Evolutionary conservation across 371 early-diverging fungal genomes (phyloP).

Genomic region (Saksenaea vasiformis): DNA sequence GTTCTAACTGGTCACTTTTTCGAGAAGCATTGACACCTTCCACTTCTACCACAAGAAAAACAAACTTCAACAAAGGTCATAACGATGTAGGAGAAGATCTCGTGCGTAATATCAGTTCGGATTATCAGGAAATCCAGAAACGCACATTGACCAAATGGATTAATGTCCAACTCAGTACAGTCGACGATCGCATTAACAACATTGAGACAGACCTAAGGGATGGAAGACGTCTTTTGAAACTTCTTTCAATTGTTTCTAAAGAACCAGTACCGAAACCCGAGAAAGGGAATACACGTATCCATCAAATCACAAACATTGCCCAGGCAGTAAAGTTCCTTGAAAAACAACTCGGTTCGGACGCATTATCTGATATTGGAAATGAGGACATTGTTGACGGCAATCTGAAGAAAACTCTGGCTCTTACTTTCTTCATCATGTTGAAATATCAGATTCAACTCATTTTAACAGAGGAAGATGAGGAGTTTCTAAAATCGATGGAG

Average conservation of each 20-base stretch:
- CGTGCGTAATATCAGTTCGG: conserved; percentile 43
- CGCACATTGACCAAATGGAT: conserved; percentile 85
- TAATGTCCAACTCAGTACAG: conserved; percentile 67
- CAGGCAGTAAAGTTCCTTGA: conserved; percentile 72
- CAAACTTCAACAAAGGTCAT: conserved; percentile 3
- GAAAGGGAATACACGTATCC: conserved; percentile 70
- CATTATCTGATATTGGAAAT: conserved; percentile 75
- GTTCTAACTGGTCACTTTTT: conserved; percentile 23
- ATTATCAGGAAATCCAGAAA: conserved; percentile 68
- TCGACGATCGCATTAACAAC: conserved; percentile 37
- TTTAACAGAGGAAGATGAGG: conserved; percentile 47
- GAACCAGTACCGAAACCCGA: conserved; percentile 62
- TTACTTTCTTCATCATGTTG: conserved; percentile 81
- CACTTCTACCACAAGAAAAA: background rate
- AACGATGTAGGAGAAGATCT: conserved; percentile 27
- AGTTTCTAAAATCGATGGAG: conserved; percentile 32
- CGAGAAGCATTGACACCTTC: conserved; percentile 12
- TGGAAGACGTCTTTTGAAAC: conserved; percentile 62
- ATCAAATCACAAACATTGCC: conserved; percentile 80
- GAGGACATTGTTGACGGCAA: conserved; percentile 89
- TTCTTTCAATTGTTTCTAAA: conserved; percentile 59
- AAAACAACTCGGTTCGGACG: conserved; percentile 59
- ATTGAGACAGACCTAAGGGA: conserved; percentile 66
- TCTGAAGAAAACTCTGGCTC: conserved; percentile 82
- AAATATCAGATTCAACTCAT: conserved; percentile 67